Evolutionary conservation across 2,329 filamentous ascomycete genomes (phyloP).

Genomic region (Didymella arachidicola): DNA sequence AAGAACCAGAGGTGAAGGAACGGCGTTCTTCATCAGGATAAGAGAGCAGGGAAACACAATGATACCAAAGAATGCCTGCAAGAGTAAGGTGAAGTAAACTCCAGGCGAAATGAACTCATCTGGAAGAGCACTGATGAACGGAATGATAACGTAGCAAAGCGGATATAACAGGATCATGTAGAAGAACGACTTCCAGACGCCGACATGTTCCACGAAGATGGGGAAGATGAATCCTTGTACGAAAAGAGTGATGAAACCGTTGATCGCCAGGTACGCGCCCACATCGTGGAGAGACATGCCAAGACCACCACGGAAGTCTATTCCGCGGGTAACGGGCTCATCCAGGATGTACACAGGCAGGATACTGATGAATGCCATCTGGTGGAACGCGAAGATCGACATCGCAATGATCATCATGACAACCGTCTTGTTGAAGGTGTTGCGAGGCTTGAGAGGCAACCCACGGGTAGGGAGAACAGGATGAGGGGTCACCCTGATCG

Average conservation of each 20-base stretch:
- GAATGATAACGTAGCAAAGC: conserved; percentile 71
- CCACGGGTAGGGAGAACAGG: conserved; percentile 34
- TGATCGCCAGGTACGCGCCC: conserved; percentile 71
- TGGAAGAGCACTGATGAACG: conserved; percentile 69
- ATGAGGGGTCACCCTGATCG: conserved; percentile 42
- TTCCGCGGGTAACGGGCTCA: conserved; percentile 52
- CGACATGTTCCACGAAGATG: conserved; percentile 67
- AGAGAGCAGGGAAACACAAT: conserved; percentile 72
- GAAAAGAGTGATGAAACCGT: conserved; percentile 74
- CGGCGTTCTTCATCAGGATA: conserved; percentile 79
- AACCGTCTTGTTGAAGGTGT: conserved; percentile 69
- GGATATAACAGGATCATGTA: conserved; percentile 72
- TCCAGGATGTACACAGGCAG: conserved; percentile 94
- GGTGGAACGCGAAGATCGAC: conserved; percentile 87
- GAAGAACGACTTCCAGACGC: conserved; percentile 73
- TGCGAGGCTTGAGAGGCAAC: conserved; percentile 26
- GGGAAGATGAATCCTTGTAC: conserved; percentile 79
- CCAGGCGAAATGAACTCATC: conserved; percentile 61
- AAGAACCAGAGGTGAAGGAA: conserved; percentile 67
- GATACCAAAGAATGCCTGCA: conserved; percentile 73
- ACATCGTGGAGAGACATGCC: conserved; percentile 71
- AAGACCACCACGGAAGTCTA: conserved; percentile 65
- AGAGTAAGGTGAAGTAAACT: conserved; percentile 69
- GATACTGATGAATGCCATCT: conserved; percentile 89
- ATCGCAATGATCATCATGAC: conserved; percentile 81